Evolutionary conservation across 2,329 filamentous ascomycete species (phyloP), one percentile per base, ranked within the genome.

Genomic region (Arthrobotrys sinensis): DNA sequence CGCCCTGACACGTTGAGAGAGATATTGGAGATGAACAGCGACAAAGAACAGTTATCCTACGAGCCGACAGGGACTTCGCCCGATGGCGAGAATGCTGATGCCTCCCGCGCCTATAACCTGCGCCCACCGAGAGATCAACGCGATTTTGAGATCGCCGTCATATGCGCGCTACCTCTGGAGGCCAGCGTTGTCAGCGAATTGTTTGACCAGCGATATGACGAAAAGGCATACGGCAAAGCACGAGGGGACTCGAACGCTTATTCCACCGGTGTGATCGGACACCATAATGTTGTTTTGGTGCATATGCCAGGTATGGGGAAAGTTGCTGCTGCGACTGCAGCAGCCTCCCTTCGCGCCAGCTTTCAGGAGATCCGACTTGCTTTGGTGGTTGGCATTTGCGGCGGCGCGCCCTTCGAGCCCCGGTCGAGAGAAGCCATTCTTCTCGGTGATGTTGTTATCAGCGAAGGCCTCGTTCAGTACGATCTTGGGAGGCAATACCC

Each of bases 391-490:
- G 82, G 81, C 0, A 70, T 82, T 1, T 82, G 82, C 24, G 82
- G 81, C 8, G 82, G 70, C 11, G 79, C 81, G 0, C 82, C 81
- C 2, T 4, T 45, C n/a, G n/a, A n/a, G n/a, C n/a, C n/a, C 19
- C 8, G 7, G 4, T n/a, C 38, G 19, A 52, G 8, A 24, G 21
- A 24, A 11, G 4, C 7, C 11, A 64, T 82, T 0, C 28, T 83
- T 0, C 75, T 85, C 0, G 84, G 85, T 0, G 83, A 85, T 48
- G 83, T 85, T 1, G 50, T 83, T 16, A 81, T 84, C 32, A 82
- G 82, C 48, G 75, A 76, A 3, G 80, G 78, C 0, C 36, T 84
- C 1, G 32, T 83, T n/a, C 82, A 84, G 43, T 83, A 81, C 48
- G 83, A 84, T 53, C 78, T 82, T 66, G 83, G 83, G 1, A 80